Conservation (phyloP, 768 basidiomycete species). For the Boletus eberwhitei region DNA sequence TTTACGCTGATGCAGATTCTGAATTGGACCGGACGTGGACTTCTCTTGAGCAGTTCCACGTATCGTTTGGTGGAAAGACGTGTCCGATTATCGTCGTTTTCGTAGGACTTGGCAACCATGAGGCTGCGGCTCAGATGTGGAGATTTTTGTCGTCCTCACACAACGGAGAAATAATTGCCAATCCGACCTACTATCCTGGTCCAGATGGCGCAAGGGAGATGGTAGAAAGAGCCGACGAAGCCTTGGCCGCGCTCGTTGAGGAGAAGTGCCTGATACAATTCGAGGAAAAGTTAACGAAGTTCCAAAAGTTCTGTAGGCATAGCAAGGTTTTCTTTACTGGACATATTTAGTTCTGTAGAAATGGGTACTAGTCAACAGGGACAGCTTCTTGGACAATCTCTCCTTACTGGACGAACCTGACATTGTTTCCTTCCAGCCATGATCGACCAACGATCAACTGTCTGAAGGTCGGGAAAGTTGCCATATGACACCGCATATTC, state of each 20-base stretch:
- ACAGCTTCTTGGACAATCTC: not conserved
- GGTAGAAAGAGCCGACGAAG: constrained; percentile 16
- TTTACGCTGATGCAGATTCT: constrained; percentile 14
- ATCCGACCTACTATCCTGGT: constrained; percentile 21
- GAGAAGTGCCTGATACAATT: constrained; percentile 19
- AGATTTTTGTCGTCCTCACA: constrained; percentile 9
- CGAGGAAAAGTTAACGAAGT: constrained; percentile 17
- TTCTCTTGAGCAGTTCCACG: constrained; percentile 15
- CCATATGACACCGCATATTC: not conserved
- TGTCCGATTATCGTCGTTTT: constrained; percentile 24
- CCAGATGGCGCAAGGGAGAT: constrained; percentile 7
- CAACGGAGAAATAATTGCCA: constrained; percentile 14
- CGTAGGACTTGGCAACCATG: constrained; percentile 14
- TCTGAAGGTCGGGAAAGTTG: not conserved
- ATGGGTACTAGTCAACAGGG: not conserved
- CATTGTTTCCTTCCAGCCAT: not conserved
- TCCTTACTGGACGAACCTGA: not conserved
- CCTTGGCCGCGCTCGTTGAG: constrained; percentile 17
- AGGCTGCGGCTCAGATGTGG: constrained; percentile 16
- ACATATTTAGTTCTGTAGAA: constrained; percentile 6
- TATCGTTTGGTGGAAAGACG: constrained; percentile 15
- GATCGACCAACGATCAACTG: too few relatives aligned
- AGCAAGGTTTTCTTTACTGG: constrained; percentile 14
- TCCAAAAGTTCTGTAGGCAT: constrained; percentile 20
- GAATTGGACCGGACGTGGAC: constrained; percentile 11